Evolutionary conservation across 352 stramenopile genomes (phyloP), one percentile per base, ranked within the genome.

Genomic region (Pilasporangium apinafurcum): DNA sequence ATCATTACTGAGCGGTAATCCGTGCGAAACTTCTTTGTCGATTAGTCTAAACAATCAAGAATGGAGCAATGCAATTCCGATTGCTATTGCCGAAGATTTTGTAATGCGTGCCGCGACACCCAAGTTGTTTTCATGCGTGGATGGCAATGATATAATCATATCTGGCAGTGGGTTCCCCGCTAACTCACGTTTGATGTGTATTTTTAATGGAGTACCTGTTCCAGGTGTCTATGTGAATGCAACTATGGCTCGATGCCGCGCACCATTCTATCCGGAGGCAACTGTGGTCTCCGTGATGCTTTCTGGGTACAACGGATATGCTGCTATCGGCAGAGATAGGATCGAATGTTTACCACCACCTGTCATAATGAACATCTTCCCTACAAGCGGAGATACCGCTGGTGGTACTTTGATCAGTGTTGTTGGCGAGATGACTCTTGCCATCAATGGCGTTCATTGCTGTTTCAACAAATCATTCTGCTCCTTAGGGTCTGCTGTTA

Each of bases 31-130:
- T n/a, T 17, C 8, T 48, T 21, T 10, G 8, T 82, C 52, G 3
- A 51, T 82, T 24, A 79, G 68, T 43, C 40, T 67, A 12, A 82
- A 82, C 33, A 48, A 50, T 0, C 68, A 82, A 53, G 65, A 82
- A 6, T 82, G 65, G 65, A 63, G 62, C 33, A 21, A 48, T 1
- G 5, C 7, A 2, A 7, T 59, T 8, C 18, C 21, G 6, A 10
- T 76, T 12, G 4, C 36, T 2, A 37, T 72, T 13, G 18, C 44
- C 17, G 14, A 56, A 4, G 48, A 48, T 1, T 68, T 73, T 21
- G 26, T 48, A 5, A 26, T 79, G 8, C 2, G 51, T 14, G 53
- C 35, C 17, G 39, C 67, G 16, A 36, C 29, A 8, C 68, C 68
- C 5, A 53, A 17, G 16, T 8, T 76, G 1, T 25, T 66, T 10